Evolutionary conservation across 2,329 filamentous ascomycete species (phyloP).

Genomic region (Pseudopyrenochaeta lycopersici): DNA sequence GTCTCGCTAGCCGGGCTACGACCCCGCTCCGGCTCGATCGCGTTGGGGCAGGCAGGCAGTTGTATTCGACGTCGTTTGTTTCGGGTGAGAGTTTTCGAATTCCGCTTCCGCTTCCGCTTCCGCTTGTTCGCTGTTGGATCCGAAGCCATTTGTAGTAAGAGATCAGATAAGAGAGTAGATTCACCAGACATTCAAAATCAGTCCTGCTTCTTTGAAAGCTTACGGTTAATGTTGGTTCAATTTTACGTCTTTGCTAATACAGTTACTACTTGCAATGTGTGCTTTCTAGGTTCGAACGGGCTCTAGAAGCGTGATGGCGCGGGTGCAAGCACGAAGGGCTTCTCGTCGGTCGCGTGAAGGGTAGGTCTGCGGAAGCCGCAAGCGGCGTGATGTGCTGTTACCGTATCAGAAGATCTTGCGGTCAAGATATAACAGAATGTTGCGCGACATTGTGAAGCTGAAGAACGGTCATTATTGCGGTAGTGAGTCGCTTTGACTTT

Average conservation of each 20-base stretch:
- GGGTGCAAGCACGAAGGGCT: constrained; percentile 1
- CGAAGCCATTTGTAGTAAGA: constrained; percentile 7
- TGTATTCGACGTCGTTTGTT: constrained; percentile 6
- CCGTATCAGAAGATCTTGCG: background rate
- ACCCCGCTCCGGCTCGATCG: background rate
- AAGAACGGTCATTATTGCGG: constrained; percentile 1
- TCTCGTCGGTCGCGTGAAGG: constrained; percentile 2
- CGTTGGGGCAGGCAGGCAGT: constrained; percentile 3
- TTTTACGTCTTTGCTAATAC: constrained; percentile 1
- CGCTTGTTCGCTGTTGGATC: constrained; percentile 9
- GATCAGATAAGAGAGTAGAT: constrained; percentile 1
- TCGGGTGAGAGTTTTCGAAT: constrained; percentile 1
- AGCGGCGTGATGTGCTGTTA: background rate
- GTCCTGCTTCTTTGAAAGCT: background rate
- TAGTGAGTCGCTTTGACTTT: constrained; percentile 7
- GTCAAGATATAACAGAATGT: constrained; percentile 3
- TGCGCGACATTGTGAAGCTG: constrained; percentile 2
- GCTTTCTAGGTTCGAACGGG: constrained; percentile 4
- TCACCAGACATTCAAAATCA: constrained; percentile 1
- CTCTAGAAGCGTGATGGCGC: background rate
- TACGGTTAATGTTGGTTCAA: background rate
- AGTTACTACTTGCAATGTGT: constrained; percentile 1
- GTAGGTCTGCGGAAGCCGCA: background rate
- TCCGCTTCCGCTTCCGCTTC: constrained; percentile 10
- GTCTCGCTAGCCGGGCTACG: constrained; percentile 4